phyloP scores from a whole-genome alignment of 345 rosid species.

The Euphorbia pulcherrima region DNA sequence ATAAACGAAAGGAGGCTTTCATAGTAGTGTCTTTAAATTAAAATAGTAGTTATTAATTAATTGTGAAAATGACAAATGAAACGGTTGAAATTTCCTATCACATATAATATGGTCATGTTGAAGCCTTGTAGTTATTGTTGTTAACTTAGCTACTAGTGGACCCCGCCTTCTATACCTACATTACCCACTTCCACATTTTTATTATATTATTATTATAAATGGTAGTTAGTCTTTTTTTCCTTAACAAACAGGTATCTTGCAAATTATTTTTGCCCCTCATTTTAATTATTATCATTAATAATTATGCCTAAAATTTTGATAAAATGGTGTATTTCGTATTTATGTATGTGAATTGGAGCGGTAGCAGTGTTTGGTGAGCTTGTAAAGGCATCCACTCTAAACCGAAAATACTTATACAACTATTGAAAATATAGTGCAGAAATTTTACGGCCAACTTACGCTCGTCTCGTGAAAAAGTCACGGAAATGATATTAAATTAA shows the following conservation, averaged over 20 bases:
- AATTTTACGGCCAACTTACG: no score
- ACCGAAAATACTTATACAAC: no score
- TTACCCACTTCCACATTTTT: constrained; percentile 4
- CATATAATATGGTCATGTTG: constrained; percentile 16
- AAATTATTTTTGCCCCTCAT: not conserved
- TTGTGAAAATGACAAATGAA: constrained; percentile 19
- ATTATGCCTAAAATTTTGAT: no score
- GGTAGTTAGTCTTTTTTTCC: constrained; percentile 25
- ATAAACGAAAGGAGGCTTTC: not conserved
- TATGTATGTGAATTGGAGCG: no score
- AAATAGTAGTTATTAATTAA: not conserved
- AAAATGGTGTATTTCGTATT: not conserved
- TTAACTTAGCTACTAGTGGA: constrained; percentile 12
- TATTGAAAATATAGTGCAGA: no score
- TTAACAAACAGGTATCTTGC: constrained; percentile 7
- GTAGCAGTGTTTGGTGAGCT: no score
- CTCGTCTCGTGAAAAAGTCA: no score
- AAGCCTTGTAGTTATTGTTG: constrained; percentile 1
- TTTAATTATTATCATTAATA: no score
- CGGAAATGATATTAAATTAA: no score
- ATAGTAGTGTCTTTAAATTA: no score
- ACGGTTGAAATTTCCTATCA: constrained; percentile 31
- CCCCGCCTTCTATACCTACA: constrained; percentile 10
- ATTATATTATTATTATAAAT: not conserved
- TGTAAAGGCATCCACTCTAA: no score